Base-by-base conservation (phyloP, 768 basidiomycete genomes). In the Auricularia sp. region DNA sequence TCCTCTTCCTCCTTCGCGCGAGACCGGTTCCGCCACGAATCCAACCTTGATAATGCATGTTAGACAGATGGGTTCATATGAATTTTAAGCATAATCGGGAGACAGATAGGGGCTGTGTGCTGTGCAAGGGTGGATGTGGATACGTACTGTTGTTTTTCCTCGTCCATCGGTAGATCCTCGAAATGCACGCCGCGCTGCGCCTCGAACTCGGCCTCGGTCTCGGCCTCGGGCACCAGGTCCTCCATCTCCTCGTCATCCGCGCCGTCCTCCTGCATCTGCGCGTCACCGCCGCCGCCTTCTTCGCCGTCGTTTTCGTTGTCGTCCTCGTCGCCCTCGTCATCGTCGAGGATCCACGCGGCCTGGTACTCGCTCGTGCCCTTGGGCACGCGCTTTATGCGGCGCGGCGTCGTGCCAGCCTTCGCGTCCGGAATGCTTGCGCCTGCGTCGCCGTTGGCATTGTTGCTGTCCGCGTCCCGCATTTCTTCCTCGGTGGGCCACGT, bases 401-500 rank as follows among this genome's bases (percentile, higher is more conserved):
- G 91, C 1, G 91, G 91, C 6, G 91, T 93, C 0, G 90, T 91
- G 0, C 88, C 90, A 2, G 76, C 73, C 34, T 71, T 72, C 0
- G 90, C 90, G 67, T 88, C 87, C 2, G 90, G 86, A 16, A 90
- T 71, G 3, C 64, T 60, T 3, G 73, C 70, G n/a, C 64, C 61
- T 3, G 73, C 70, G n/a, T 69, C 67, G 11, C 65, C 63, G 35
- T 71, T 68, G 3, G 67, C 73, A 29, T 29, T 29, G 3, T 67
- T 66, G 0, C 61, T 74, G 7, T 59, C 67, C 0, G 70, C 76
- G 5, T 75, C 81, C 23, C 77, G 78, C 87, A 98, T 91, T 73
- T 98, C 96, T 71, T 98, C 96, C 73, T 98, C 93, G 0, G 93
- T 96, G 0, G 96, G 96, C 95, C 96, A 98, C 0, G 96, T 99